A percentile compares a stretch with the other conserved stretches of the same genome.
Conservation (phyloP, 2,329 filamentous ascomycete genomes). For the Chaetoscypha palmicola region DNA sequence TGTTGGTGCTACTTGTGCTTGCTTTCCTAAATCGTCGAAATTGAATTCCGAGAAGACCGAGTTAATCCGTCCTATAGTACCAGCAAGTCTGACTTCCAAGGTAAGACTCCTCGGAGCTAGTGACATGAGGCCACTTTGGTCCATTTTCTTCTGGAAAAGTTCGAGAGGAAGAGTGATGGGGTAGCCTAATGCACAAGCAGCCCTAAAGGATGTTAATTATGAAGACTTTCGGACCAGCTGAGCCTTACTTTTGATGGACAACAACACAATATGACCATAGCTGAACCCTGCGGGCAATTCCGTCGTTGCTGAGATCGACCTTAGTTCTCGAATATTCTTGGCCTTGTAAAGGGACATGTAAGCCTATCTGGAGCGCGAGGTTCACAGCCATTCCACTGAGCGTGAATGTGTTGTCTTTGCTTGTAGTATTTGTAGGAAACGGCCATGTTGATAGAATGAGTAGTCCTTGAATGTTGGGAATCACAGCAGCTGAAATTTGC, state of each 20-base stretch:
- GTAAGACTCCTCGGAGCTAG: slow-evolving; percentile 6
- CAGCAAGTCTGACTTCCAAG: slow-evolving; percentile 9
- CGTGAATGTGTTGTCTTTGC: slow-evolving; percentile 12
- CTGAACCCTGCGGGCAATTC: slow-evolving; percentile 7
- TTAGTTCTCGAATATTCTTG: slow-evolving; percentile 13
- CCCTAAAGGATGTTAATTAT: slow-evolving; percentile 2
- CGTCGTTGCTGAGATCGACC: slow-evolving; percentile 8
- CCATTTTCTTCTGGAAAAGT: slow-evolving; percentile 9
- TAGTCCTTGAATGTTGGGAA: slow-evolving; percentile 14
- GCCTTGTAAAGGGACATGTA: slow-evolving; percentile 13
- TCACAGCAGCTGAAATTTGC: slow-evolving; percentile 10
- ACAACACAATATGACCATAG: slow-evolving; percentile 13
- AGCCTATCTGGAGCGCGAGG: slow-evolving; percentile 12
- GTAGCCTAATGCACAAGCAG: slow-evolving; percentile 12
- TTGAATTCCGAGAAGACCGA: slow-evolving; percentile 10
- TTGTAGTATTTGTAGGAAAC: slow-evolving; percentile 10
- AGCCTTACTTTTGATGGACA: slow-evolving; percentile 13
- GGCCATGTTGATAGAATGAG: slow-evolving; percentile 12
- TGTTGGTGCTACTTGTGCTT: slow-evolving; percentile 10
- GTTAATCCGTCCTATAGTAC: slow-evolving; percentile 10
- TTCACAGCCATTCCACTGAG: slow-evolving; percentile 11
- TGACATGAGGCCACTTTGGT: slow-evolving; percentile 4
- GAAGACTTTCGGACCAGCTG: neutral
- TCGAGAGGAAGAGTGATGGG: slow-evolving; percentile 11
- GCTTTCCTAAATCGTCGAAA: slow-evolving; percentile 9